A percentile compares a stretch with the other conserved stretches of the same genome.
These are phyloP conservation scores for Fusarium annulatum DNA, from an alignment of 2,329 filamentous ascomycete genomes.

Conservation along the genomic window DNA sequence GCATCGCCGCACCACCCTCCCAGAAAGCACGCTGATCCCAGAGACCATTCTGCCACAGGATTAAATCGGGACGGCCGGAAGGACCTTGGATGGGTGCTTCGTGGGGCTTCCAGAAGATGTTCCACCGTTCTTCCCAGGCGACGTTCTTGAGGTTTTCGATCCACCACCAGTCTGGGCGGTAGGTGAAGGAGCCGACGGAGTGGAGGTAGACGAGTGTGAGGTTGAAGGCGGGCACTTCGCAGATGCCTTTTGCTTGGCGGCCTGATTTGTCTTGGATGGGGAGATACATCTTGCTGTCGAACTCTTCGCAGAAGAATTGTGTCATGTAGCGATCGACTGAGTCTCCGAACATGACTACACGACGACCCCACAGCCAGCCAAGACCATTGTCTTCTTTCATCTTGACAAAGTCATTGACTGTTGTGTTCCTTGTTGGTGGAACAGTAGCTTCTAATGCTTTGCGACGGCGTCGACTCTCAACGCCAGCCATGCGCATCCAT, in stretches of 20 bases:
- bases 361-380: slow-evolving; percentile 33
- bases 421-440: neutral
- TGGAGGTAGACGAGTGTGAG: slow-evolving; percentile 23
- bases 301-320: slow-evolving; percentile 30
- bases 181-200: slow-evolving; percentile 30
- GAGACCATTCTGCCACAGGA: slow-evolving; percentile 34
- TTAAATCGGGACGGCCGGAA: slow-evolving; percentile 18
- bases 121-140: slow-evolving; percentile 28
- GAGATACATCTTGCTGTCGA: slow-evolving; percentile 4
- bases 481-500: slow-evolving; percentile 36
- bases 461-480: slow-evolving; percentile 19
- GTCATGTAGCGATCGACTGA: slow-evolving; percentile 36
- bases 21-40: slow-evolving; percentile 36
- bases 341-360: slow-evolving; percentile 34
- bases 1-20: slow-evolving; percentile 14
- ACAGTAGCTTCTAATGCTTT: neutral
- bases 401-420: slow-evolving; percentile 2
- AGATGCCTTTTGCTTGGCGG: slow-evolving; percentile 14
- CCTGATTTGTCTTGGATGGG: slow-evolving; percentile 18
- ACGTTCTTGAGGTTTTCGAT: slow-evolving; percentile 31
- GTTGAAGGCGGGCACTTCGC: slow-evolving; percentile 22
- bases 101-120: slow-evolving; percentile 28
- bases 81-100: slow-evolving; percentile 26
- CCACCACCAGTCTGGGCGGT: slow-evolving; percentile 38
- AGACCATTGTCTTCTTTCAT: slow-evolving; percentile 27